These are phyloP conservation scores for Lentinula detonsa DNA, from an alignment of 768 basidiomycete genomes.

Conservation along the genomic window DNA sequence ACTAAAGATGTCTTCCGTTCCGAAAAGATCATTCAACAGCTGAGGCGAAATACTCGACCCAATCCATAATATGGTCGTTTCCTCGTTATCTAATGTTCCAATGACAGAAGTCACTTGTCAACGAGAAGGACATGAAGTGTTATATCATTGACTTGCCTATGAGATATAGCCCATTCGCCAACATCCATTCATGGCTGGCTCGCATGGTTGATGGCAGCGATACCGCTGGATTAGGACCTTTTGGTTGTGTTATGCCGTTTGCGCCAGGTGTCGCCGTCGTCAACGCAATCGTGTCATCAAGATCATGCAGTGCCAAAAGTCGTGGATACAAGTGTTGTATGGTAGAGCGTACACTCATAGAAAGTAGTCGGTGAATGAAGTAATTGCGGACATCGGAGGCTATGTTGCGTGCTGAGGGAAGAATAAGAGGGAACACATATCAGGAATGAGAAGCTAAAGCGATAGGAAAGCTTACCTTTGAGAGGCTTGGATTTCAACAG, in stretches of 20 bases:
- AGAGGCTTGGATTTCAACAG: constrained; percentile 87
- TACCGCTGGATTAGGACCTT: neutral
- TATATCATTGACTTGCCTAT: constrained; percentile 48
- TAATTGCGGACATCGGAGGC: constrained; percentile 93
- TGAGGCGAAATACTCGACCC: constrained; percentile 79
- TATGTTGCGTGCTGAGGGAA: constrained; percentile 65
- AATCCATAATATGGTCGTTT: constrained; percentile 85
- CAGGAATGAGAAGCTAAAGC: neutral
- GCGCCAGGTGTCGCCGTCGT: constrained; percentile 42
- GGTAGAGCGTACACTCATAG: constrained; percentile 60
- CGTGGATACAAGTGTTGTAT: constrained; percentile 85
- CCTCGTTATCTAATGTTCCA: constrained; percentile 69
- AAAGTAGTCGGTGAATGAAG: constrained; percentile 69
- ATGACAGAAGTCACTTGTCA: neutral
- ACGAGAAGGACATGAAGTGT: neutral
- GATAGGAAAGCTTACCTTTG: constrained; percentile 58
- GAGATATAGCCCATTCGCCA: constrained; percentile 85
- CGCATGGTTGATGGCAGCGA: constrained; percentile 73
- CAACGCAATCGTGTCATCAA: constrained; percentile 65
- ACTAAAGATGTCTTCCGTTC: constrained; percentile 67
- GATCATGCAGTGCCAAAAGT: constrained; percentile 82
- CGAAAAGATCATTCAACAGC: constrained; percentile 78
- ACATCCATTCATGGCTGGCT: constrained; percentile 81
- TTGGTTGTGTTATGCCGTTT: neutral
- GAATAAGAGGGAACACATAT: neutral